Conservation (phyloP, 1,284 basidiomycete species). For the Moesziomyces sp. region DNA sequence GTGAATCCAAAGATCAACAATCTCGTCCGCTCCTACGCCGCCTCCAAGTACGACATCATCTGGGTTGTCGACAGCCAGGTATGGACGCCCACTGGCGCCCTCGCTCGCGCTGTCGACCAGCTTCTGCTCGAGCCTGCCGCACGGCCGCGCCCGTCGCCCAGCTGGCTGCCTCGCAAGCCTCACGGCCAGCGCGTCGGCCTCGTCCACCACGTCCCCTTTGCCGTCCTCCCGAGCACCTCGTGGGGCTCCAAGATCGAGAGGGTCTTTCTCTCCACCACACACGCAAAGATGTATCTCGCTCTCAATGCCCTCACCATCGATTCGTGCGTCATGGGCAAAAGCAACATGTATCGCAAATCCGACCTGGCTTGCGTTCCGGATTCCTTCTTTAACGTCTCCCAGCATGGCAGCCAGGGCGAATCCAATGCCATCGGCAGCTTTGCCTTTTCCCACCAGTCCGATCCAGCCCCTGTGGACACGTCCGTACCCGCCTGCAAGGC, state of each 20-base stretch:
- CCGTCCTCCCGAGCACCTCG: slow-evolving; percentile 73
- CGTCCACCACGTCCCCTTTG: slow-evolving; percentile 96
- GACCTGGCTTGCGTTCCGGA: slow-evolving; percentile 76
- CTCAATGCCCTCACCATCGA: slow-evolving; percentile 87
- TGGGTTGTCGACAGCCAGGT: slow-evolving; percentile 98
- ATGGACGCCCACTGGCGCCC: slow-evolving; percentile 80
- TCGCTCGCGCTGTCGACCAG: slow-evolving; percentile 85
- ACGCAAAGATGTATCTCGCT: slow-evolving; percentile 98
- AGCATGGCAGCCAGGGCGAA: slow-evolving; percentile 47
- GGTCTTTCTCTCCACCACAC: slow-evolving; percentile 94
- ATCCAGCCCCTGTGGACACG: slow-evolving; percentile 7
- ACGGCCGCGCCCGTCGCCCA: slow-evolving; percentile 58
- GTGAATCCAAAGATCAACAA: slow-evolving; percentile 99
- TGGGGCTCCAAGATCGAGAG: slow-evolving; percentile 86
- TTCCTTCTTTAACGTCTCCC: slow-evolving; percentile 58
- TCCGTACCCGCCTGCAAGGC: neutral
- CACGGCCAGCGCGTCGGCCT: slow-evolving; percentile 74
- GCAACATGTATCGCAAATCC: slow-evolving; percentile 89
- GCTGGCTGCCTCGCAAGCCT: slow-evolving; percentile 38
- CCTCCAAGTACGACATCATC: slow-evolving; percentile 85
- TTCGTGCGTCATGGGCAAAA: slow-evolving; percentile 97
- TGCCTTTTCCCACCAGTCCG: slow-evolving; percentile 46
- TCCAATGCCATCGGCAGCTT: slow-evolving; percentile 56
- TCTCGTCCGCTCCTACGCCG: slow-evolving; percentile 81
- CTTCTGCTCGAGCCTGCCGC: slow-evolving; percentile 79